These are phyloP conservation scores for Hagleromyces aurorensis DNA, from an alignment of 805 yeast genomes.

Conservation along the genomic window DNA sequence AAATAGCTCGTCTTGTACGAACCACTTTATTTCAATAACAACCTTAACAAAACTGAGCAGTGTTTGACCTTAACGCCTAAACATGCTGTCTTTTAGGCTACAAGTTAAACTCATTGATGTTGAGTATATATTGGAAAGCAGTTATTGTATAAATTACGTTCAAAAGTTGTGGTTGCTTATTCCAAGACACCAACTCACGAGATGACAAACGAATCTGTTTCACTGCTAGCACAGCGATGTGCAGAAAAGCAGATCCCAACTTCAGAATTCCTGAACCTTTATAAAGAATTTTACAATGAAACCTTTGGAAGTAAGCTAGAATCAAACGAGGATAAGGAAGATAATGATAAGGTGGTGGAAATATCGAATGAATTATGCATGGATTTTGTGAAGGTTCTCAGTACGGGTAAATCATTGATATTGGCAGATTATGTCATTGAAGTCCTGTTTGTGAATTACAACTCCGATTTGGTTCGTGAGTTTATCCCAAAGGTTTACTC, in stretches of 20 bases:
- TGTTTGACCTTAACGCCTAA: too few relatives aligned
- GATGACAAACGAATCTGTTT: constrained; percentile 20
- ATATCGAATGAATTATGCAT: constrained; percentile 5
- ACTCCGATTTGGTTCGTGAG: constrained; percentile 19
- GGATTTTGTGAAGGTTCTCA: constrained; percentile 20
- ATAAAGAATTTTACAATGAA: constrained; percentile 30
- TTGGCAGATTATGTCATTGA: constrained; percentile 26
- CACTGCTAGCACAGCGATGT: constrained; percentile 22
- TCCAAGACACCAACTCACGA: not conserved
- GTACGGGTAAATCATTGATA: constrained; percentile 11
- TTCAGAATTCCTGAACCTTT: constrained; percentile 25
- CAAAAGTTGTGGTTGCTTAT: not conserved
- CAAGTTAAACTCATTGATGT: too few relatives aligned
- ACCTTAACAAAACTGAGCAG: too few relatives aligned
- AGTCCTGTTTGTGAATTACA: constrained; percentile 25
- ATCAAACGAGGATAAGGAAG: constrained; percentile 12
- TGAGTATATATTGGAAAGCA: too few relatives aligned
- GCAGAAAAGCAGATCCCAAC: constrained; percentile 23
- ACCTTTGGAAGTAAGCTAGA: constrained; percentile 14
- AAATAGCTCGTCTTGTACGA: too few relatives aligned
- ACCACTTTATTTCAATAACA: too few relatives aligned
- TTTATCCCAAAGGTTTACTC: constrained; percentile 21
- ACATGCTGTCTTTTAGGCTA: too few relatives aligned
- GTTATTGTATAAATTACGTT: too few relatives aligned
- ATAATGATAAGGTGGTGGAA: constrained; percentile 6